Evolutionary conservation across 495 filamentous ascomycete genomes (phyloP).

Genomic region (Pseudomonodictys pantanalensis): DNA sequence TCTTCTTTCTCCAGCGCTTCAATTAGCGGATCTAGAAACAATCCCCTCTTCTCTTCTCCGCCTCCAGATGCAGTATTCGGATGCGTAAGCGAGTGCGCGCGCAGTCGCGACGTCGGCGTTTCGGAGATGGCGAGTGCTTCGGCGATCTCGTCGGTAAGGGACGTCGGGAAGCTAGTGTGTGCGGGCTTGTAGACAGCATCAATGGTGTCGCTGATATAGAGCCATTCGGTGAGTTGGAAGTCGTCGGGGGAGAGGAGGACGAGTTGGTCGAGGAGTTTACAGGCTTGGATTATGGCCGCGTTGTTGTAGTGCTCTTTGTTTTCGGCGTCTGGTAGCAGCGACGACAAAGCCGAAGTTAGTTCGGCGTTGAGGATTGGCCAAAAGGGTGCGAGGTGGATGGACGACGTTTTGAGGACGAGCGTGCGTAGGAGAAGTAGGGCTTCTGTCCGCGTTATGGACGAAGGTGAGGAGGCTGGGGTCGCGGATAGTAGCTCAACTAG

Average conservation of each 20-base stretch:
- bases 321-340: constrained; percentile 61
- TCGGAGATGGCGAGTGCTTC: constrained; percentile 64
- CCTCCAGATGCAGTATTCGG: not conserved
- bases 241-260: constrained; percentile 87
- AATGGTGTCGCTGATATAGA: constrained; percentile 94
- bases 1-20: constrained; percentile 31
- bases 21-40: constrained; percentile 25
- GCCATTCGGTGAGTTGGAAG: constrained; percentile 93
- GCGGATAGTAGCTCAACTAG: constrained; percentile 80
- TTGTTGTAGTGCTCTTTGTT: constrained; percentile 76
- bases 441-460: constrained; percentile 81
- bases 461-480: constrained; percentile 87
- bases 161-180: constrained; percentile 62
- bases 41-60: constrained; percentile 10
- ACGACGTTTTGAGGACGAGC: constrained; percentile 68
- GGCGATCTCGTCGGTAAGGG: constrained; percentile 81
- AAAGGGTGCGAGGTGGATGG: constrained; percentile 72
- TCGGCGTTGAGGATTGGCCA: constrained; percentile 91
- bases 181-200: constrained; percentile 87
- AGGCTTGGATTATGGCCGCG: constrained; percentile 76
- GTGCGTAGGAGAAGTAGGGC: constrained; percentile 86
- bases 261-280: constrained; percentile 84
- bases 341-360: constrained; percentile 75
- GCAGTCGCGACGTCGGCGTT: constrained; percentile 22
- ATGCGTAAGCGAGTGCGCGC: not conserved